Base-by-base conservation (phyloP, 345 rosid genomes). In the Arabidopsis arenosa region DNA sequence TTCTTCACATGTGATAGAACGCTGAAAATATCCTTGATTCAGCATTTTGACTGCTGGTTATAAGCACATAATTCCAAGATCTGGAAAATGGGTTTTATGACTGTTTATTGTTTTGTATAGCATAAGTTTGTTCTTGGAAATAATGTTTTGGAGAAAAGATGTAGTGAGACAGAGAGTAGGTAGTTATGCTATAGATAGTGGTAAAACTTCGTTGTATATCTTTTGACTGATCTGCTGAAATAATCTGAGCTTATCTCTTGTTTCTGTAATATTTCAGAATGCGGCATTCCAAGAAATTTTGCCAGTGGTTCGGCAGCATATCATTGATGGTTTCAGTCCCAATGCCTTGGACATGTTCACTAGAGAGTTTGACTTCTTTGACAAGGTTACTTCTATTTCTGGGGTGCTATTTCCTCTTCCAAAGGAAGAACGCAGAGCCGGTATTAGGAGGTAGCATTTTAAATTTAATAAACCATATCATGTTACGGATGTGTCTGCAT, bases 341-440 rank as follows among this genome's bases (percentile, higher is more conserved):
- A 89, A 81, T 83, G 99, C 99, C 74, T 89, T 71, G 53, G 94
- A 88, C 78, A 9, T 89, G 58, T 95, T 95, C 83, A 78, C 72
- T 28, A 90, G 98, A 83, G 99, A 95, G 82, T 95, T 93, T 63
- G 89, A 88, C 69, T 95, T 95, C 86, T 90, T 95, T 72, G 94
- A 95, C 80, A 84, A 90, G 84, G 99, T 95, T 66, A 95, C 99
- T 67, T 89, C 96, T 41, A 85, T 95, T 76, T 95, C 99, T 40
- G 99, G 99, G 74, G 84, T 73, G 51, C 85, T 95, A 69, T 78
- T 70, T 81, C 90, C 87, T 23, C 84, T 93, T 54, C 92, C 99
- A 21, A 95, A 93, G 84, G 98, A 93, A 83, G 98, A 93, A 78
- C 97, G 98, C 53, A 85, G 97, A 77, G 99, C 97, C 49, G 97